Evolutionary conservation across 495 filamentous ascomycete species (phyloP), one percentile per base, ranked within the genome.

Genomic region (Tetracladium marchalianum): DNA sequence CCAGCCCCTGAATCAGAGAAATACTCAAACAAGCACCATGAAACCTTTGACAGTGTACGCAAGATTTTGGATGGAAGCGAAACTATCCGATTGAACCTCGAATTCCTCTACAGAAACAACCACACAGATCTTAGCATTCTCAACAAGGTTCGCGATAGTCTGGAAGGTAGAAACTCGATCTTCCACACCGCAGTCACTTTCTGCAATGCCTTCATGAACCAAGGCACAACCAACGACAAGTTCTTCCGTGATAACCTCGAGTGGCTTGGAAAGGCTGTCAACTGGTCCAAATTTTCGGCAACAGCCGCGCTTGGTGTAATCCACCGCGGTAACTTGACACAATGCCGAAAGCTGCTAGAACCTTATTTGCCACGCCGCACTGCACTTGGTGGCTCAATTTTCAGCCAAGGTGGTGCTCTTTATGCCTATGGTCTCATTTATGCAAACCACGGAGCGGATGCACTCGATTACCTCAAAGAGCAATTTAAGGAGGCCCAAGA

Each of bases 251-350:
- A 96, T 52, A 99, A 97, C 50, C 65, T 99, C 22, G 93, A 99
- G 41, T 99, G 93, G 93, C 75, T 99, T 8, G 87, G 90, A 31
- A 99, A 97, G 68, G 93, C 93, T 37, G 87, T 97, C 12, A 99
- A 99, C 68, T 99, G 93, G 93, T 96, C 92, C 46, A 99, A 99
- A 59, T 99, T 99, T 62, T 95, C 93, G 1, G 93, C 93, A 5
- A 99, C 93, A 10, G 93, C 93, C 40, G 90, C 93, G 6, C 69
- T 99, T 22, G 93, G 93, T 60, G 92, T 96, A 27, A 96, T 99
- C 45, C 93, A 99, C 65, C 80, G 85, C 15, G 93, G 93, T 38
- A 97, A 99, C 59, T 66, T 97, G 35, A 84, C 81, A 17, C 90
- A 97, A 60, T 90, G 90, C 3, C 82, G 85, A 58, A 95, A 94